Base-by-base conservation (phyloP, 371 early-diverging fungal genomes). In the Coemansia sp. region DNA sequence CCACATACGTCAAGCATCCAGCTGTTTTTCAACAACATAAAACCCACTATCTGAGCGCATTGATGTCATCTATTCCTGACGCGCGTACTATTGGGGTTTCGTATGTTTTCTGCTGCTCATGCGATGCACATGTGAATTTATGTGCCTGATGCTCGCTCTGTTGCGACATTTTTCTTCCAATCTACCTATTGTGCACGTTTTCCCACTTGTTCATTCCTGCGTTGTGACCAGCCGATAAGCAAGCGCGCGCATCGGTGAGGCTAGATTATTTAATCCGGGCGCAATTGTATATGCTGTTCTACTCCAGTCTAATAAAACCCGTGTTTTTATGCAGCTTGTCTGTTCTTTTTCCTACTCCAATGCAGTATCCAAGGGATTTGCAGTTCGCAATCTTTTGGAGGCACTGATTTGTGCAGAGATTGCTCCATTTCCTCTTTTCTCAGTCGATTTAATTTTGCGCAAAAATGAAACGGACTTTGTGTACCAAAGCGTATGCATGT, bases 351-450 rank as follows among this genome's bases (percentile, higher is more conserved):
- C 21, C 23, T 53, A 23, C 21, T 23, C 13, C 21, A 21, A 21
- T 23, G 53, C 53, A 44, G 24, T 52, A 24, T 52, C 23, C 53
- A 53, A 23, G 26, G 24, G 53, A 53, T 53, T 53, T 53, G 24
- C 53, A 26, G 17, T 13, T 19, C 26, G 2, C 19, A 24, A 52
- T 52, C 21, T 52, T 49, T 49, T n/a, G 32, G 41, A 41, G 41
- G 41, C 41, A 41, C 41, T 13, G 41, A 41, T 41, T 41, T 23
- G 21, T 52, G 52, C 53, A 53, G 21, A 53, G 17, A 24, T 24
- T 53, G 36, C 36, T 36, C 36, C 36, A 36, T 36, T 36, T 36
- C 36, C 36, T 36, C 36, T 36, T 36, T 36, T 36, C 36, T 53
- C 23, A 13, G 11, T 52, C 53, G 13, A 23, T 44, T 44, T 44